Percentiles rank a stretch among this genome's conserved stretches.
Conservation (phyloP, 306 rosid genomes). For the Carpinus viminea region DNA sequence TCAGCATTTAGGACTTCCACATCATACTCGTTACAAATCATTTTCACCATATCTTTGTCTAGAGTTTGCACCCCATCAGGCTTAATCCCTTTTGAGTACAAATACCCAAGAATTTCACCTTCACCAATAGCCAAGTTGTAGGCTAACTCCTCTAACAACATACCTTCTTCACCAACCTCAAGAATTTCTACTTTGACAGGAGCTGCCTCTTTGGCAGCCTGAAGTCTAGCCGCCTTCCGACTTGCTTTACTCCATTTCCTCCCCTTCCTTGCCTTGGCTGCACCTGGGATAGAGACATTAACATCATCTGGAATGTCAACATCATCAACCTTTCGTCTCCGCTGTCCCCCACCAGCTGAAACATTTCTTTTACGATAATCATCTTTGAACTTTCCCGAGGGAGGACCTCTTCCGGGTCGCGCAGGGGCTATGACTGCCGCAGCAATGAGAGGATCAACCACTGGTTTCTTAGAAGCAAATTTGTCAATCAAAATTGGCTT, state of each 20-base stretch:
- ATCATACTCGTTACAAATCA: slow-evolving; percentile 78
- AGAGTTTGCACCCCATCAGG: slow-evolving; percentile 96
- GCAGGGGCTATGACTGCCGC: slow-evolving; percentile 72
- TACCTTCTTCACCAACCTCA: slow-evolving; percentile 79
- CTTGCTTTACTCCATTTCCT: slow-evolving; percentile 98
- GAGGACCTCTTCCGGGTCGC: slow-evolving; percentile 77
- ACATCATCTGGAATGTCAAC: slow-evolving; percentile 62
- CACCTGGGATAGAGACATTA: slow-evolving; percentile 69
- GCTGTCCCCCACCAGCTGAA: slow-evolving; percentile 53
- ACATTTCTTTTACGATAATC: slow-evolving; percentile 70
- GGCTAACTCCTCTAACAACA: slow-evolving; percentile 87
- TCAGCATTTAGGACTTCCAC: slow-evolving; percentile 88
- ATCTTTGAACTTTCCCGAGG: slow-evolving; percentile 67
- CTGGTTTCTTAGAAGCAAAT: slow-evolving; percentile 79
- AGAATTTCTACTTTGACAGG: slow-evolving; percentile 96
- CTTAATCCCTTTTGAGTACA: slow-evolving; percentile 84
- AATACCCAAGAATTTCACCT: slow-evolving; percentile 84
- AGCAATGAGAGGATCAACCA: slow-evolving; percentile 63
- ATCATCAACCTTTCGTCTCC: slow-evolving; percentile 61
- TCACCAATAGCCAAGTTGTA: slow-evolving; percentile 71
- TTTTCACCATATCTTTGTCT: slow-evolving; percentile 91
- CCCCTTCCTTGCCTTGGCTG: slow-evolving; percentile 70
- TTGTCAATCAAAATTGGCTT: slow-evolving; percentile 93
- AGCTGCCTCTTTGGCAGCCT: slow-evolving; percentile 96
- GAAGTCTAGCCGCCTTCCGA: slow-evolving; percentile 92